Evolutionary conservation across 1,284 basidiomycete genomes (phyloP), one percentile per base, ranked within the genome.

Genomic region (Coniferiporia weirii): DNA sequence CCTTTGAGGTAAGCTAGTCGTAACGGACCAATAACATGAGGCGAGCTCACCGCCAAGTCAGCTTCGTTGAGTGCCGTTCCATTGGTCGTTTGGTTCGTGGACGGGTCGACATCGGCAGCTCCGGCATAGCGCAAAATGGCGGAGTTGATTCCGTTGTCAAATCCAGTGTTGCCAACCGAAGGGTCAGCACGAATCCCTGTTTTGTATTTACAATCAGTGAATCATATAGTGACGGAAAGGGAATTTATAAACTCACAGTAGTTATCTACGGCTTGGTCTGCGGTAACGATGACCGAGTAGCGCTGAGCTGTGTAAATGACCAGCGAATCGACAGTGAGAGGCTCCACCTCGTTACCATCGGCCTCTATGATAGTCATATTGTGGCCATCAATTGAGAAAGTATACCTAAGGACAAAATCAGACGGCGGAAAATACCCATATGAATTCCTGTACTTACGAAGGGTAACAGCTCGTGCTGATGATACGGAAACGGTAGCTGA

Each of bases 311-410:
- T 68, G 59, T 66, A 72, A 47, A 80, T 77, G 15, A 17, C 44
- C 17, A 48, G 51, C 12, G 44, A 46, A 13, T 46, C 44, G 0
- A 80, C 76, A 0, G 65, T 60, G 9, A 75, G 64, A 1, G 78
- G 79, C 15, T 70, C 19, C 0, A 72, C 70, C 59, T 73, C 75
- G 12, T 63, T 66, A 4, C 82, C 79, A 43, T 85, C 83, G 0
- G 67, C 80, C 65, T 82, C 73, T 60, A 82, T 76, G 62, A 81
- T 67, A 3, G 76, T 79, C 68, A 81, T 67, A 1, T 63, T 66
- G 65, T 82, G 80, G 20, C 71, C 70, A 61, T 80, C 78, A 61
- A 82, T 74, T 8, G 76, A 76, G 64, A 77, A 77, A n/a, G 64
- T 67, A 65, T 70, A 79, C 32, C 55, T 71, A 65, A 61, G 73